Conservation (phyloP, 345 rosid species). For the Laguncularia racemosa region DNA sequence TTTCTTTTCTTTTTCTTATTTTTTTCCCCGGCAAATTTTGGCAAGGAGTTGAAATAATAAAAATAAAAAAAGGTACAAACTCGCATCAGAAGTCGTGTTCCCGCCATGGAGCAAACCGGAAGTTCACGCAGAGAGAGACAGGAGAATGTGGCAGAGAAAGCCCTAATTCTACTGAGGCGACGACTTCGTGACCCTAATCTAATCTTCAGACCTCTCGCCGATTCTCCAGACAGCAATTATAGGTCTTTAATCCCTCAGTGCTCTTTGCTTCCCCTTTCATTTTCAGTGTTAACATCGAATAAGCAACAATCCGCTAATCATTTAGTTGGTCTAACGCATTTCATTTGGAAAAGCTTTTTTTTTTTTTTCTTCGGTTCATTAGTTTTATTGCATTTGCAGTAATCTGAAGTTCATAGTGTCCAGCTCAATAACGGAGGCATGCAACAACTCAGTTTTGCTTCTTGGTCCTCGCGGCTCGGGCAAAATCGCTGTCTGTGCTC, state of each 20-base stretch:
- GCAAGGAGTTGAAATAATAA: too few relatives aligned
- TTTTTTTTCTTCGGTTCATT: background rate
- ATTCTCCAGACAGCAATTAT: constrained; percentile 67
- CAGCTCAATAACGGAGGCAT: constrained; percentile 63
- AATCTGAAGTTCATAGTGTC: constrained; percentile 71
- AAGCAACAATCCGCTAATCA: too few relatives aligned
- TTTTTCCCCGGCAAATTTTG: too few relatives aligned
- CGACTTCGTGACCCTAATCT: constrained; percentile 62
- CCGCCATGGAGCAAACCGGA: too few relatives aligned
- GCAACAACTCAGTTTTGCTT: constrained; percentile 88
- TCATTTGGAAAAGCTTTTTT: background rate
- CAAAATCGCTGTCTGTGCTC: constrained; percentile 52
- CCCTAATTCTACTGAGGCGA: constrained; percentile 47
- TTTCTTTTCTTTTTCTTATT: too few relatives aligned
- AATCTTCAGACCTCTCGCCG: constrained; percentile 51
- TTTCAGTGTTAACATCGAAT: background rate
- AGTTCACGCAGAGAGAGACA: constrained; percentile 22
- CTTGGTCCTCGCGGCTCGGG: constrained; percentile 95
- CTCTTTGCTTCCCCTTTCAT: background rate
- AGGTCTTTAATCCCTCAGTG: constrained; percentile 35
- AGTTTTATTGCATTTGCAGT: constrained; percentile 25
- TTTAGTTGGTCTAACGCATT: background rate
- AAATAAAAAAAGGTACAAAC: too few relatives aligned
- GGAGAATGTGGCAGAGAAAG: constrained; percentile 30
- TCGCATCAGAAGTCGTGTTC: too few relatives aligned